phyloP scores from a whole-genome alignment of 257 asterid species.

The Euphrasia confusa region DNA sequence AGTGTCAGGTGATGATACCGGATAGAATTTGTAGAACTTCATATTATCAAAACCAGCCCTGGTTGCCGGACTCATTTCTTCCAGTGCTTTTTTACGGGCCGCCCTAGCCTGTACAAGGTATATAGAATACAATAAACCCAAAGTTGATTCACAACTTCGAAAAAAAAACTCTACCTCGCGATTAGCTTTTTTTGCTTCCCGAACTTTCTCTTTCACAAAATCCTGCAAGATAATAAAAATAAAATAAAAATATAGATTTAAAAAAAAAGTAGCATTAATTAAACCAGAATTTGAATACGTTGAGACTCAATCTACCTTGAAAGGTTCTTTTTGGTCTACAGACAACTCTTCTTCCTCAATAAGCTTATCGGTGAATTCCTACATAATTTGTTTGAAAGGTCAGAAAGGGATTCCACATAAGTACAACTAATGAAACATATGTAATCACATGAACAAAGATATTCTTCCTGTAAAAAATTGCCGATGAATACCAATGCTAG shows the following conservation, averaged over 20 bases:
- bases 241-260: not conserved
- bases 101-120: conserved; percentile 58
- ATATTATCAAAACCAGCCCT: conserved; percentile 67
- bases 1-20: conserved; percentile 55
- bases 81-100: conserved; percentile 71
- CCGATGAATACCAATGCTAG: not conserved
- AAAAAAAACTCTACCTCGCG: conserved; percentile 45
- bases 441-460: not conserved
- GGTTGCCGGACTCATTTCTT: conserved; percentile 62
- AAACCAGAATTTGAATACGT: conserved; percentile 6
- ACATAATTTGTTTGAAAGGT: not conserved
- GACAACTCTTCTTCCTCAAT: conserved; percentile 67
- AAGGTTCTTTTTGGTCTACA: conserved; percentile 62
- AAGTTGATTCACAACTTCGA: not conserved
- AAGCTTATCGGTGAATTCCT: conserved; percentile 68
- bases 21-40: conserved; percentile 79
- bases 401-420: not conserved
- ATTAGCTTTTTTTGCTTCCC: conserved; percentile 63
- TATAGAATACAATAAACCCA: conserved; percentile 12
- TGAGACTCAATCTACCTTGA: conserved; percentile 42
- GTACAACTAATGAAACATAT: conserved; percentile 9
- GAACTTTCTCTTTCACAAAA: conserved; percentile 68
- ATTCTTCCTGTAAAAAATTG: not conserved
- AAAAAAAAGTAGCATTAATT: not conserved
- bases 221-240: conserved; percentile 32